Percentiles rank a stretch among this genome's conserved stretches.
phyloP scores from a whole-genome alignment of 2,329 filamentous ascomycete species.

The Fusarium annulatum region DNA sequence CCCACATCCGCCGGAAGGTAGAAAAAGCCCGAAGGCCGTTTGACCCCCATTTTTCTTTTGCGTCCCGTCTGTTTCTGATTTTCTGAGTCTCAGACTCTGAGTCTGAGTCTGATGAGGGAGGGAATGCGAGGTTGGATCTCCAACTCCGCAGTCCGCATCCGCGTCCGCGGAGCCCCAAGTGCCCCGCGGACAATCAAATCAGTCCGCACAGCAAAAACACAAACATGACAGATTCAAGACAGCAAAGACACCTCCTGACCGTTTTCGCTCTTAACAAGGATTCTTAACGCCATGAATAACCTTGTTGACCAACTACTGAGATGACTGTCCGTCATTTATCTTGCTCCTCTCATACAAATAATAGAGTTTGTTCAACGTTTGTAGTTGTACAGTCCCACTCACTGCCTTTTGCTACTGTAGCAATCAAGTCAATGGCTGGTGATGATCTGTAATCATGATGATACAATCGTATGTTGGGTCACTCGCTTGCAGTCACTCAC shows the following conservation, averaged over 20 bases:
- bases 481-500: background rate
- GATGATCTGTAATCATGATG: constrained; percentile 8
- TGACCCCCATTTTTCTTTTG: background rate
- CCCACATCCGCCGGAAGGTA: constrained; percentile 39
- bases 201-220: background rate
- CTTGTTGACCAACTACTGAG: background rate
- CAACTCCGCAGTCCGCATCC: constrained; percentile 36
- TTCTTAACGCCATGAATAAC: background rate
- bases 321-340: background rate
- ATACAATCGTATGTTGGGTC: background rate
- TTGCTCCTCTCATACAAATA: background rate
- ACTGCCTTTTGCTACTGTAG: background rate
- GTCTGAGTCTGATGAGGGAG: background rate
- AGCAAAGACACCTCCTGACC: background rate
- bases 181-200: constrained; percentile 21
- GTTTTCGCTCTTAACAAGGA: background rate
- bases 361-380: background rate
- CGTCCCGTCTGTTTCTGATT: background rate
- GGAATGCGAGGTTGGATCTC: constrained; percentile 1
- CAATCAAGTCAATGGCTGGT: background rate
- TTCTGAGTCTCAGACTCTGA: background rate
- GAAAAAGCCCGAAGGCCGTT: constrained; percentile 46
- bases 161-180: constrained; percentile 19
- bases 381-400: background rate
- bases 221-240: background rate